phyloP scores from a whole-genome alignment of 1,284 basidiomycete genomes.

The Rhodotorula mucilaginosa region DNA sequence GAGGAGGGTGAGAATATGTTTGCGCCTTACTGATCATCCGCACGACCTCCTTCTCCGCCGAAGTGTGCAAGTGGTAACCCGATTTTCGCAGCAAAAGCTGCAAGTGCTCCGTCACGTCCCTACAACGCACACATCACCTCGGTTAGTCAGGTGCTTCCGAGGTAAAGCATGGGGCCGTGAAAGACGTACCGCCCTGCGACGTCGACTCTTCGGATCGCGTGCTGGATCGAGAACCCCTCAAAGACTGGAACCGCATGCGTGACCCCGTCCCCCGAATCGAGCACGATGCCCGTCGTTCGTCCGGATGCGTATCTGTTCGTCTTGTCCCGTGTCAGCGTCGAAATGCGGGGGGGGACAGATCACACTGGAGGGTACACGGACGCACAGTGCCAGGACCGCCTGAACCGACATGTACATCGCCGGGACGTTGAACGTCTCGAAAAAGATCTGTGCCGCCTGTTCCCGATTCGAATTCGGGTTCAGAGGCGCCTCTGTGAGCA shows the following conservation, averaged over 20 bases:
- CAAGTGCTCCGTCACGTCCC: slow-evolving; percentile 94
- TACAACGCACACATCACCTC: slow-evolving; percentile 45
- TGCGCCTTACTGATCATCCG: slow-evolving; percentile 70
- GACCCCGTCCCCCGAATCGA: slow-evolving; percentile 98
- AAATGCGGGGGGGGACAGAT: not conserved
- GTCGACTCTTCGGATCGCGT: slow-evolving; percentile 93
- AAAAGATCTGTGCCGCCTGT: slow-evolving; percentile 94
- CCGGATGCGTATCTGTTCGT: slow-evolving; percentile 86
- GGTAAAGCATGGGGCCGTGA: slow-evolving; percentile 22
- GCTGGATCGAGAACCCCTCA: slow-evolving; percentile 98
- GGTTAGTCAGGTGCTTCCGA: not conserved
- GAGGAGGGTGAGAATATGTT: not conserved
- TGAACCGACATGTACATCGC: slow-evolving; percentile 96
- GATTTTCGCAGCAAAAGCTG: slow-evolving; percentile 91
- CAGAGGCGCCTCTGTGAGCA: slow-evolving; percentile 89
- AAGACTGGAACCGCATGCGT: slow-evolving; percentile 99
- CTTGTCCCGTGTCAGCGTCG: no score
- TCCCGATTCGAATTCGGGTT: slow-evolving; percentile 94
- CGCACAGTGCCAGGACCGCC: slow-evolving; percentile 90
- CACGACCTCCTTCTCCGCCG: slow-evolving; percentile 95
- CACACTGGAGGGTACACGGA: slow-evolving; percentile 10
- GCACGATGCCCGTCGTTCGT: slow-evolving; percentile 96
- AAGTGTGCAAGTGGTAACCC: slow-evolving; percentile 92
- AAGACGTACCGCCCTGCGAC: slow-evolving; percentile 78
- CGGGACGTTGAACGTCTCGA: slow-evolving; percentile 98